Base-by-base conservation (phyloP, 2,329 filamentous ascomycete species). In the Metarhizium brunneum region DNA sequence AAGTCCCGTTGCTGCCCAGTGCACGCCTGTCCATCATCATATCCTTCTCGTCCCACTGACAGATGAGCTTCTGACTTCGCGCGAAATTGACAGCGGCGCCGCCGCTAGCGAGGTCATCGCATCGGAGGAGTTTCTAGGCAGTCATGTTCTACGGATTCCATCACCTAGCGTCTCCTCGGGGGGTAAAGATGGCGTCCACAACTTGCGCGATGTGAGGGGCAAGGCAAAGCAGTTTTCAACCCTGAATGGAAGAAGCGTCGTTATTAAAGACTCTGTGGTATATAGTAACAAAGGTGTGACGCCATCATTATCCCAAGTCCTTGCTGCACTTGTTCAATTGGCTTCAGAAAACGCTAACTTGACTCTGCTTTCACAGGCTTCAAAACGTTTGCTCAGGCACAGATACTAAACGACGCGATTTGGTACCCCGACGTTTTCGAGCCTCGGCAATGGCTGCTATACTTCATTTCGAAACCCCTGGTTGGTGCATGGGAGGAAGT, bases 141-240 rank as follows among this genome's bases (percentile, higher is more conserved):
- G 94, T 77, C 94, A 99, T 87, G 91, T 97, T 56, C 79, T 99
- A 67, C 90, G 92, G 64, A 85, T 96, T 62, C 86, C 90, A 47
- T 72, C 78, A 56, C 73, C 73, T 55, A 70, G 71, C 58, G 73
- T 72, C 60, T 71, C 73, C 59, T 70, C 73, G 29, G 80, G 77
- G 62, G 78, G 73, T 57, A 85, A 84, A 72, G 82, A 85, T 63
- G 70, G 72, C 14, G 62, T 54, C 16, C 79, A 81, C 58, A 90
- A 84, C 66, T 75, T 95, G 64, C 86, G 92, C 59, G 94, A 99
- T 73, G 87, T 84, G 68, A 86, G 91, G 70, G 88, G 88, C 61
- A 97, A 97, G 78, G 90, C 94, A 36, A 95, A 92, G 73, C 91
- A 96, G 68, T 95, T 94, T 66, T 87, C 87, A 14, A 99, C 95